A percentile compares a stretch with the other conserved stretches of the same genome.
These are phyloP conservation scores for Cercophora scortea DNA, from an alignment of 495 filamentous ascomycete genomes.

Conservation along the genomic window DNA sequence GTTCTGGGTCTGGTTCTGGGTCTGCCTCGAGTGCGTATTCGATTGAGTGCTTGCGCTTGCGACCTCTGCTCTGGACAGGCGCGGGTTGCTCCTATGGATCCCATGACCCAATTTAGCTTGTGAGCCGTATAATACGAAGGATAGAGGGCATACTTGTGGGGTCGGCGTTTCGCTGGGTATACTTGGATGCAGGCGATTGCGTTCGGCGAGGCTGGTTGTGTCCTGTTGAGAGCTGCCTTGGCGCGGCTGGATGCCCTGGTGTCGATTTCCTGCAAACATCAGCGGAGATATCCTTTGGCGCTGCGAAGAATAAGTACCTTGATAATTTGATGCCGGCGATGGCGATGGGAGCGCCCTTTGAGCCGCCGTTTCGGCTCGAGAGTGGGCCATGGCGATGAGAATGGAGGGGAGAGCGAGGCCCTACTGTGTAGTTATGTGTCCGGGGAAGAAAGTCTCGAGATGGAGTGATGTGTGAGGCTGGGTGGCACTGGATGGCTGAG, in stretches of 20 bases:
- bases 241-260: neutral
- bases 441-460: constrained; percentile 5
- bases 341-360: constrained; percentile 5
- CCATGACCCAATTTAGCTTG: constrained; percentile 6
- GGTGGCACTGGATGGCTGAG: constrained; percentile 10
- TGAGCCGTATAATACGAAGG: constrained; percentile 9
- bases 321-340: constrained; percentile 12
- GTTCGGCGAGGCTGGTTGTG: constrained; percentile 9
- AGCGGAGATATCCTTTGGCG: constrained; percentile 13
- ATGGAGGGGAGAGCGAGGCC: constrained; percentile 5
- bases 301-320: constrained; percentile 15
- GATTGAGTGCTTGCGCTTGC: constrained; percentile 14
- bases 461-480: constrained; percentile 9
- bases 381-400: constrained; percentile 9
- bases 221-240: constrained; percentile 11
- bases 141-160: constrained; percentile 4
- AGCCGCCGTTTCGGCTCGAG: constrained; percentile 11
- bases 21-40: constrained; percentile 3
- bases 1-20: constrained; percentile 6
- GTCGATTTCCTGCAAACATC: constrained; percentile 8
- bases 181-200: constrained; percentile 9
- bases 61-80: constrained; percentile 14
- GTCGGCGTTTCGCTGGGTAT: neutral
- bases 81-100: constrained; percentile 7
- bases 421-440: neutral